Conservation (phyloP, 1,139 yeast genomes). For the Kluyveromyces marxianus region DNA sequence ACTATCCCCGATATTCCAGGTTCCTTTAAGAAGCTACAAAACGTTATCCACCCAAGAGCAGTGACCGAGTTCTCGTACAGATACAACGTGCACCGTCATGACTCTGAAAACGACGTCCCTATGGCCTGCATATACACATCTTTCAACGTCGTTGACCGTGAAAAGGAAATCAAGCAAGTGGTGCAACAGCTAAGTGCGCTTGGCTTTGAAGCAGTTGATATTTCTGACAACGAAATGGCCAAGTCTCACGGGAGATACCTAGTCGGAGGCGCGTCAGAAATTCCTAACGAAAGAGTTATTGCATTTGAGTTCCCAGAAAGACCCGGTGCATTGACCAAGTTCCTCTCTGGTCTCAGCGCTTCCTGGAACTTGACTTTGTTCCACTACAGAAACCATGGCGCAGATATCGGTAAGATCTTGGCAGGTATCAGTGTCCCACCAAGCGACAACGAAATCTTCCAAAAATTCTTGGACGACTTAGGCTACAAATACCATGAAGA, state of each 20-base stretch:
- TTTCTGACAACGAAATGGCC: conserved; percentile 89
- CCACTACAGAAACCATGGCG: conserved; percentile 95
- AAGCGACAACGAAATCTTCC: conserved; percentile 55
- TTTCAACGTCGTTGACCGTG: conserved; percentile 71
- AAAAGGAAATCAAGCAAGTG: conserved; percentile 44
- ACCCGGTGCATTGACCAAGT: conserved; percentile 85
- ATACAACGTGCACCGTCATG: conserved; percentile 41
- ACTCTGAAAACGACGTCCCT: conserved; percentile 31
- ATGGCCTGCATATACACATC: conserved; percentile 81
- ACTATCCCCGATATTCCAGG: conserved; percentile 92
- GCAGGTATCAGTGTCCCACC: conserved; percentile 86
- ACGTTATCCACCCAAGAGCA: conserved; percentile 72
- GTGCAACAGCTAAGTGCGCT: conserved; percentile 37
- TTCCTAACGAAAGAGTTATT: conserved; percentile 65
- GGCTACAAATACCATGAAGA: conserved; percentile 80
- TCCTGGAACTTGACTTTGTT: conserved; percentile 90
- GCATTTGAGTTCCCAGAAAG: conserved; percentile 95
- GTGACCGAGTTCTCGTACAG: conserved; percentile 94
- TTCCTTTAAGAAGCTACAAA: conserved; percentile 69
- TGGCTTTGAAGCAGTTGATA: conserved; percentile 67
- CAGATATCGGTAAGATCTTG: conserved; percentile 85
- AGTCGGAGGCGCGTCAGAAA: conserved; percentile 77
- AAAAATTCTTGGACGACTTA: conserved; percentile 57
- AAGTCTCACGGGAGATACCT: conserved; percentile 93
- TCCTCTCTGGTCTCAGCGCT: conserved; percentile 60